Conservation (phyloP, 2,329 filamentous ascomycete species). For the Periconia macrospinosa region DNA sequence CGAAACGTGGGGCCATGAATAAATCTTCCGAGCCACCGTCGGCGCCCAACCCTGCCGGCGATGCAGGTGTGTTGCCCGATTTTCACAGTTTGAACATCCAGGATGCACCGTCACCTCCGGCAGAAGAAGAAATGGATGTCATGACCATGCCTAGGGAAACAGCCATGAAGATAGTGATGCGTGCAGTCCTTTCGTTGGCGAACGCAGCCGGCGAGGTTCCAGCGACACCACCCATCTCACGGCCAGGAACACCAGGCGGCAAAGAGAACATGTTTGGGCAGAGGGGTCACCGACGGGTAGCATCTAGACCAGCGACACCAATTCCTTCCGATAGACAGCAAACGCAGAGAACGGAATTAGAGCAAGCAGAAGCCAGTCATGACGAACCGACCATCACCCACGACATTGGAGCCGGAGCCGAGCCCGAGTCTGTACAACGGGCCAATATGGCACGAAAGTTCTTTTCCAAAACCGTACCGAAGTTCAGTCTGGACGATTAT, state of each 20-base stretch:
- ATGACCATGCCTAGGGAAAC: constrained; percentile 71
- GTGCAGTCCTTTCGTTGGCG: constrained; percentile 61
- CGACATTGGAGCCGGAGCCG: constrained; percentile 63
- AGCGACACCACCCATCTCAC: constrained; percentile 71
- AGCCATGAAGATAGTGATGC: constrained; percentile 78
- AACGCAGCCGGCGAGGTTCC: constrained; percentile 76
- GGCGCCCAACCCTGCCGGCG: constrained; percentile 44
- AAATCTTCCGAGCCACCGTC: constrained; percentile 37
- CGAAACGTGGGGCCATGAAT: constrained; percentile 15
- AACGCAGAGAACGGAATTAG: constrained; percentile 44
- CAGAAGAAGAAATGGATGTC: constrained; percentile 63
- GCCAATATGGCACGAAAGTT: constrained; percentile 89
- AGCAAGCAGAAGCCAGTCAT: constrained; percentile 54
- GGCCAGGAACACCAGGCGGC: constrained; percentile 58
- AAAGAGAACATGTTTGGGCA: constrained; percentile 30
- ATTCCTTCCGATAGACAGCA: constrained; percentile 46
- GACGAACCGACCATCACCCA: constrained; percentile 51
- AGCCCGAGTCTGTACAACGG: constrained; percentile 76
- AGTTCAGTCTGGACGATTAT: constrained; percentile 82
- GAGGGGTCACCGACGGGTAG: constrained; percentile 36
- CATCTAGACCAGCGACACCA: constrained; percentile 42
- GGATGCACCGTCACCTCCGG: constrained; percentile 43
- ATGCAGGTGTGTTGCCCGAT: constrained; percentile 43
- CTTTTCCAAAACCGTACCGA: constrained; percentile 84
- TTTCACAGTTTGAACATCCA: constrained; percentile 35